Conservation (phyloP, 2,329 filamentous ascomycete genomes). For the Colletotrichum tanaceti region DNA sequence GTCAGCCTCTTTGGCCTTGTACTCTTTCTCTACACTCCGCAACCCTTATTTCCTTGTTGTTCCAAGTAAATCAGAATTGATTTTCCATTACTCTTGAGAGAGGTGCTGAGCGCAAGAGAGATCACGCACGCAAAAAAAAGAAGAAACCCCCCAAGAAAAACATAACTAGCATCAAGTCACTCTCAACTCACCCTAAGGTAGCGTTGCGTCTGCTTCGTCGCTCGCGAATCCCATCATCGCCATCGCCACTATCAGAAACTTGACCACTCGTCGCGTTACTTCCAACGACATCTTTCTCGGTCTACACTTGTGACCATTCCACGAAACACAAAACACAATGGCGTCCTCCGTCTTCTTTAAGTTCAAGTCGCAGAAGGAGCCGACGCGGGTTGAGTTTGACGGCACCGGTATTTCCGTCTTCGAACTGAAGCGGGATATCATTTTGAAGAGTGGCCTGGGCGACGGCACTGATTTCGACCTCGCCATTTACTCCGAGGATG, state of each 20-base stretch:
- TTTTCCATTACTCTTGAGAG: constrained; percentile 53
- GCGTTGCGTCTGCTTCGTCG: constrained; percentile 35
- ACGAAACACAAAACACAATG: constrained; percentile 66
- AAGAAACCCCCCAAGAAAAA: too few relatives aligned
- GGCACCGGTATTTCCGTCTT: constrained; percentile 98
- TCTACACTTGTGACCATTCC: constrained; percentile 24
- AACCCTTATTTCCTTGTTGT: constrained; percentile 43
- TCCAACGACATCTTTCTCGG: constrained; percentile 20
- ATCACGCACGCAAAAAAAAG: constrained; percentile 31
- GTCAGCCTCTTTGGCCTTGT: constrained; percentile 44
- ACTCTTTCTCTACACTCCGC: constrained; percentile 42
- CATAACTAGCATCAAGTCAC: constrained; percentile 43
- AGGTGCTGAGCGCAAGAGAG: constrained; percentile 48
- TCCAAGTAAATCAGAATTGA: constrained; percentile 65
- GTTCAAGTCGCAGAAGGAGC: constrained; percentile 99
- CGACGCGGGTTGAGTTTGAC: constrained; percentile 93
- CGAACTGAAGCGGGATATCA: constrained; percentile 98
- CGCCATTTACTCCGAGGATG: constrained; percentile 92
- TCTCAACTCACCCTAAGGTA: constrained; percentile 37
- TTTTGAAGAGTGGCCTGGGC: constrained; percentile 90
- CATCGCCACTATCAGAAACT: constrained; percentile 14
- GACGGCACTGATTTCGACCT: constrained; percentile 98
- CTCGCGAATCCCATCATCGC: constrained; percentile 5
- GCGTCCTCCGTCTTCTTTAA: constrained; percentile 99
- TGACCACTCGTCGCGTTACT: constrained; percentile 16